phyloP scores from a whole-genome alignment of 1,139 yeast species.

The Geotrichum bryndzae region DNA sequence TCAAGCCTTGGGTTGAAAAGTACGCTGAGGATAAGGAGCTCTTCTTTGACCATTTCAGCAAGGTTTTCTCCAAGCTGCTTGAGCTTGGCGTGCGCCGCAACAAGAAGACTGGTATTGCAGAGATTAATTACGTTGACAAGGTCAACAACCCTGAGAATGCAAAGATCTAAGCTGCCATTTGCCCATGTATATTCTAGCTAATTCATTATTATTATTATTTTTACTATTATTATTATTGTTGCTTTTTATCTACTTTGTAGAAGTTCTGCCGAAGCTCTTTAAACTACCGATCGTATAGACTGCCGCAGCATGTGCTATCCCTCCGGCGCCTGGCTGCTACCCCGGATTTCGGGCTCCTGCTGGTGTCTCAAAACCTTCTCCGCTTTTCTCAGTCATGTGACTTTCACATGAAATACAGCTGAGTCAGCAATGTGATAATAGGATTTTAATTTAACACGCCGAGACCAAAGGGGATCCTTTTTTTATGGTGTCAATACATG shows the following conservation, averaged over 20 bases:
- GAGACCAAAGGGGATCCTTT: too few relatives aligned
- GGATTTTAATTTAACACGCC: too few relatives aligned
- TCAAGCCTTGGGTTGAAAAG: slow-evolving; percentile 45
- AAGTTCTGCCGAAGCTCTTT: too few relatives aligned
- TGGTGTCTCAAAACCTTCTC: too few relatives aligned
- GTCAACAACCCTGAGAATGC: slow-evolving; percentile 22
- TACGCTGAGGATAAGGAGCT: slow-evolving; percentile 50
- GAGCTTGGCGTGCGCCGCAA: slow-evolving; percentile 51
- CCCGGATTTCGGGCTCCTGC: too few relatives aligned
- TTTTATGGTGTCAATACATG: too few relatives aligned
- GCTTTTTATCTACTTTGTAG: background rate
- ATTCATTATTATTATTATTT: background rate
- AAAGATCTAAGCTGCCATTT: slow-evolving; percentile 20
- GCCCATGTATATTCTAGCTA: background rate
- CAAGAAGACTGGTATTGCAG: slow-evolving; percentile 29
- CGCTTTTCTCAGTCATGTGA: too few relatives aligned
- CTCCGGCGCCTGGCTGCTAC: too few relatives aligned
- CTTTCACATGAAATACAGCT: too few relatives aligned
- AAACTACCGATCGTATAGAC: too few relatives aligned
- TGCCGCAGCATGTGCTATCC: too few relatives aligned
- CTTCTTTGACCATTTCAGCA: slow-evolving; percentile 50
- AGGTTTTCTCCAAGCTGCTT: slow-evolving; percentile 48
- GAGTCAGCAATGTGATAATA: too few relatives aligned
- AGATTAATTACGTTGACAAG: slow-evolving; percentile 27
- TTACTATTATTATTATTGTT: background rate